Evolutionary conservation across 148 eudicot genomes (phyloP).

Genomic region (Rhododendron kiyosumense): DNA sequence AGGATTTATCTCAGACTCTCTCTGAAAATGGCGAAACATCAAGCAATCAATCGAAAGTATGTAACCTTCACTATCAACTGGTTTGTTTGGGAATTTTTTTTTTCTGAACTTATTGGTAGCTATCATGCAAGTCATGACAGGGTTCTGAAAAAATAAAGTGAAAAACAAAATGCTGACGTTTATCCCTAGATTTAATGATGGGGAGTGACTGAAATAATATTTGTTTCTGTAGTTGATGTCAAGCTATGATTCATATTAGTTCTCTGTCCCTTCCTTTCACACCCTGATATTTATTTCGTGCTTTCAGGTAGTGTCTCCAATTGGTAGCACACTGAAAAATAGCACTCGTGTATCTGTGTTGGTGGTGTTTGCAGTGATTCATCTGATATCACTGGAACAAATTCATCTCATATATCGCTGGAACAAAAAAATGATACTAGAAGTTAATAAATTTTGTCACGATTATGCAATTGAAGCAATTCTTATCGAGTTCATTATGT

Average conservation of each 20-base stretch:
- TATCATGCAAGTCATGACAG: background rate
- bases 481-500: background rate
- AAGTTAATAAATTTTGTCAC: no score
- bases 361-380: background rate
- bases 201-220: background rate
- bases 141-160: background rate
- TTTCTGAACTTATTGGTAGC: background rate
- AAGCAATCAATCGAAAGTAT: no score
- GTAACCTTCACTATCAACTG: no score
- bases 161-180: background rate
- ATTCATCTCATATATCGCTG: no score
- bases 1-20: slow-evolving; percentile 20
- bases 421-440: background rate
- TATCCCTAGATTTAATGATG: background rate
- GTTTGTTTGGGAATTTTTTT: background rate
- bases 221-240: background rate
- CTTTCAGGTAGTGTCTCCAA: no score
- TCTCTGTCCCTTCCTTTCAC: no score
- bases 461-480: background rate
- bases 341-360: background rate
- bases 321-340: no score
- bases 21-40: no score
- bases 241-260: background rate
- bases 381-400: background rate
- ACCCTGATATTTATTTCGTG: background rate